These are phyloP conservation scores for Baudoinia panamericana DNA, from an alignment of 495 filamentous ascomycete genomes.

Conservation along the genomic window DNA sequence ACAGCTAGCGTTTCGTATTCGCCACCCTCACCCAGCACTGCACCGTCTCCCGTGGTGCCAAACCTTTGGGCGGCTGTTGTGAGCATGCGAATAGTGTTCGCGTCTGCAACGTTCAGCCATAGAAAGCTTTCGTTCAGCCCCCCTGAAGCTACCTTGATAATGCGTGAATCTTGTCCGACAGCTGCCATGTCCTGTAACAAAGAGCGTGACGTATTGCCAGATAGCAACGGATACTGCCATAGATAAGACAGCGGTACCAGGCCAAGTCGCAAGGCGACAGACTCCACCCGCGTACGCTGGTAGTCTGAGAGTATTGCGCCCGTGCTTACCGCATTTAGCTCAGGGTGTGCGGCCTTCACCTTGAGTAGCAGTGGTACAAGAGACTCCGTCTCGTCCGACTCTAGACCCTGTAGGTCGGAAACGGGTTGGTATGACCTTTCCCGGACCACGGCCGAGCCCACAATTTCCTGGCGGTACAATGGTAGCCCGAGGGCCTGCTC, in stretches of 20 bases:
- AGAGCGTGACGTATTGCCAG: conserved; percentile 33
- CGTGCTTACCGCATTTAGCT: conserved; percentile 70
- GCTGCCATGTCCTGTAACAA: conserved; percentile 71
- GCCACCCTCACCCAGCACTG: conserved; percentile 80
- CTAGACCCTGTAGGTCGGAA: neutral
- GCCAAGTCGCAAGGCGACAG: conserved; percentile 62
- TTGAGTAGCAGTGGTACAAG: conserved; percentile 57
- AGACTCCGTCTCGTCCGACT: conserved; percentile 72
- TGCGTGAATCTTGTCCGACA: conserved; percentile 63
- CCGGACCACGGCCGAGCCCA: conserved; percentile 51
- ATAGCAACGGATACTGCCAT: conserved; percentile 78
- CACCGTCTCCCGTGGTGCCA: conserved; percentile 47
- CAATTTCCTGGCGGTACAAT: conserved; percentile 63
- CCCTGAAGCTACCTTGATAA: conserved; percentile 88
- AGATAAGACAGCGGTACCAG: conserved; percentile 71
- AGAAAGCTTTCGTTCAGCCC: conserved; percentile 71
- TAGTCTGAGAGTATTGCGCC: conserved; percentile 92
- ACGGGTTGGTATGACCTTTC: conserved; percentile 42
- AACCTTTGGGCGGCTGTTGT: conserved; percentile 55
- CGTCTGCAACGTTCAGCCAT: conserved; percentile 64
- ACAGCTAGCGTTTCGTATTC: conserved; percentile 93
- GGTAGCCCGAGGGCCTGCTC: conserved; percentile 61
- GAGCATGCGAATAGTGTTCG: conserved; percentile 39
- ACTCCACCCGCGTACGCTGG: conserved; percentile 87
- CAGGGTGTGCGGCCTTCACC: conserved; percentile 52